Conservation (phyloP, 176 grass and related monocot genomes). For the Rhynchospora tenuis region DNA sequence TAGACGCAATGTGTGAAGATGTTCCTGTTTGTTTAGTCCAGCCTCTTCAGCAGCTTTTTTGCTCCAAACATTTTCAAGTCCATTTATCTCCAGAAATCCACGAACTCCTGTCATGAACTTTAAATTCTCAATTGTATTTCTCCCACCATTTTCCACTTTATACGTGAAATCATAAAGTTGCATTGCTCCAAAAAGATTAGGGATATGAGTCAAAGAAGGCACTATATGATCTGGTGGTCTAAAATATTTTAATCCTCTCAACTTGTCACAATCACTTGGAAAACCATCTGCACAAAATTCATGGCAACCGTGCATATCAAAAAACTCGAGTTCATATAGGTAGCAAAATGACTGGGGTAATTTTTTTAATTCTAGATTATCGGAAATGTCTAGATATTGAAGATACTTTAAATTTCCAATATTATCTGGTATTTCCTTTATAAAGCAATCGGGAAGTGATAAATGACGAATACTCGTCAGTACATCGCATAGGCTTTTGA, state of each 20-base stretch:
- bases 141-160: not conserved
- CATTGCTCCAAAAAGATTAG: not conserved
- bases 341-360: not conserved
- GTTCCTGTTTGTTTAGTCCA: not conserved
- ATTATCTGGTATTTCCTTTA: not conserved
- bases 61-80: not conserved
- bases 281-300: not conserved
- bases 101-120: not conserved
- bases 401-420: not conserved
- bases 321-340: not conserved
- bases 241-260: not conserved
- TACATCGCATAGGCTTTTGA: not conserved
- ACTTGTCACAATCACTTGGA: not conserved
- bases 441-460: not conserved
- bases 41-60: not conserved
- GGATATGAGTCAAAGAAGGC: not conserved
- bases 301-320: not conserved
- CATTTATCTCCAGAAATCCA: not conserved
- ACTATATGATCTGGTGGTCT: not conserved
- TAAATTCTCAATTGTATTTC: not conserved
- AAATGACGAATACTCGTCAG: not conserved
- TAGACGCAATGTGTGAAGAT: not conserved
- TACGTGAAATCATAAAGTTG: not conserved
- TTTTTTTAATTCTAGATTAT: not conserved
- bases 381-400: not conserved